Percentiles rank a stretch among this genome's conserved stretches.
Evolutionary conservation across 2,329 filamentous ascomycete genomes (phyloP).

Genomic region (Sarocladium kiliense): DNA sequence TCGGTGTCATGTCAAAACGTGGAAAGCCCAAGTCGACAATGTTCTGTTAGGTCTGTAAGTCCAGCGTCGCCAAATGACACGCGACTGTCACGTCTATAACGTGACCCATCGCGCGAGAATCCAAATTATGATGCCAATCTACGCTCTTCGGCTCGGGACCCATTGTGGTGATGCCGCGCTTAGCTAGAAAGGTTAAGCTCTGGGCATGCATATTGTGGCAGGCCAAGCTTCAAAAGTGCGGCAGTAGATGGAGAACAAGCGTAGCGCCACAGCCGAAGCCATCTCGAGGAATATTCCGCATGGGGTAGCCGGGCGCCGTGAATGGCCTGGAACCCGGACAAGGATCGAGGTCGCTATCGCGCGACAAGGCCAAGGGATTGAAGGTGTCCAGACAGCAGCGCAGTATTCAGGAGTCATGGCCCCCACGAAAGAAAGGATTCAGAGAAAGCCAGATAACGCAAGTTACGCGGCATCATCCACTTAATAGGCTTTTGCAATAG

Average conservation of each 20-base stretch:
- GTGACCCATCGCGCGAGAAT: too few relatives aligned
- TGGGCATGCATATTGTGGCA: not conserved
- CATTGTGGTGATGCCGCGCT: not conserved
- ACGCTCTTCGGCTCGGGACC: too few relatives aligned
- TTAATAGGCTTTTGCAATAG: too few relatives aligned
- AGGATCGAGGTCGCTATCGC: not conserved
- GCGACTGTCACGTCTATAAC: too few relatives aligned
- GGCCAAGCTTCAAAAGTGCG: not conserved
- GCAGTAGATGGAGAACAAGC: not conserved
- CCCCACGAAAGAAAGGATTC: too few relatives aligned
- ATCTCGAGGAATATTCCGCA: not conserved
- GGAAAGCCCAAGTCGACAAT: too few relatives aligned
- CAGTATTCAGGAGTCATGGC: too few relatives aligned
- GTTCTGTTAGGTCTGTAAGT: too few relatives aligned
- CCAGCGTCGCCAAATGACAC: too few relatives aligned
- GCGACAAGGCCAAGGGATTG: not conserved
- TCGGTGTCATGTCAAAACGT: too few relatives aligned
- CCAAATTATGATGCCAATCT: too few relatives aligned
- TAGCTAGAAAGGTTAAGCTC: not conserved
- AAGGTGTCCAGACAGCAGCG: not conserved
- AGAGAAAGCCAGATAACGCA: not conserved
- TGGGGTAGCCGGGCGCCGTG: not conserved
- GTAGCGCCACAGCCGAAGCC: slow-evolving; percentile 2
- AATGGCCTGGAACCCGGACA: not conserved
- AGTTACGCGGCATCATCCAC: too few relatives aligned